Evolutionary conservation across 768 basidiomycete species (phyloP).

Genomic region (Gymnopilus dilepis): DNA sequence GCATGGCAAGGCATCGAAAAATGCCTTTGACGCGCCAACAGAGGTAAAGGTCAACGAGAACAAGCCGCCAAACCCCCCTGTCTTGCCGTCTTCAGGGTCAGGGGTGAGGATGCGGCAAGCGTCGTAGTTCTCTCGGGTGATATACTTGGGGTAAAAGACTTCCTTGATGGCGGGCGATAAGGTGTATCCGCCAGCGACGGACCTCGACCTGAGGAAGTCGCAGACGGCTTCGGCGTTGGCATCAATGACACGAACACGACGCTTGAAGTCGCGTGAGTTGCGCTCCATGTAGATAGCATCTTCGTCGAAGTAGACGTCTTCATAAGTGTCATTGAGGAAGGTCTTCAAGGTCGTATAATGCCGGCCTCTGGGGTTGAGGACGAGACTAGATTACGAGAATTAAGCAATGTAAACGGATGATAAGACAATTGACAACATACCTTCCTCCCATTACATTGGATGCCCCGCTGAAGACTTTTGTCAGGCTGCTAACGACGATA

Average conservation of each 20-base stretch:
- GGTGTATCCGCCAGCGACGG: constrained; percentile 42
- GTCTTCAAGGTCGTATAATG: constrained; percentile 72
- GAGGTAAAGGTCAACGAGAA: constrained; percentile 89
- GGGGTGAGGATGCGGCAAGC: constrained; percentile 59
- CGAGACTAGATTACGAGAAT: constrained; percentile 57
- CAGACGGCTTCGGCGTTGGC: constrained; percentile 83
- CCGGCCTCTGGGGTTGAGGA: constrained; percentile 80
- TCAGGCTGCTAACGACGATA: constrained; percentile 88
- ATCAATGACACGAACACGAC: constrained; percentile 79
- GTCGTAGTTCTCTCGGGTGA: constrained; percentile 73
- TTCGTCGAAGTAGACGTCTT: constrained; percentile 88
- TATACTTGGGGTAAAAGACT: constrained; percentile 90
- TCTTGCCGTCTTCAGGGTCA: constrained; percentile 37
- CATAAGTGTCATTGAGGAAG: constrained; percentile 62
- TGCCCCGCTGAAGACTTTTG: constrained; percentile 94
- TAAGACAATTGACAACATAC: constrained; percentile 47
- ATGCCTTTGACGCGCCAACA: constrained; percentile 67
- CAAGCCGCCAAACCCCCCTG: constrained; percentile 80
- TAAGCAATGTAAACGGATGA: background rate
- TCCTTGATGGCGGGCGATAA: constrained; percentile 66
- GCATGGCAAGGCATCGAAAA: constrained; percentile 84
- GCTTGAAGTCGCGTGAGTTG: constrained; percentile 91
- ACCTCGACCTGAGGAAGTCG: constrained; percentile 72
- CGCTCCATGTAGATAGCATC: constrained; percentile 98
- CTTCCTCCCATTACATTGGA: constrained; percentile 98